Conservation (phyloP, 129 eudicot species). For the Oenanthe sinensis region DNA sequence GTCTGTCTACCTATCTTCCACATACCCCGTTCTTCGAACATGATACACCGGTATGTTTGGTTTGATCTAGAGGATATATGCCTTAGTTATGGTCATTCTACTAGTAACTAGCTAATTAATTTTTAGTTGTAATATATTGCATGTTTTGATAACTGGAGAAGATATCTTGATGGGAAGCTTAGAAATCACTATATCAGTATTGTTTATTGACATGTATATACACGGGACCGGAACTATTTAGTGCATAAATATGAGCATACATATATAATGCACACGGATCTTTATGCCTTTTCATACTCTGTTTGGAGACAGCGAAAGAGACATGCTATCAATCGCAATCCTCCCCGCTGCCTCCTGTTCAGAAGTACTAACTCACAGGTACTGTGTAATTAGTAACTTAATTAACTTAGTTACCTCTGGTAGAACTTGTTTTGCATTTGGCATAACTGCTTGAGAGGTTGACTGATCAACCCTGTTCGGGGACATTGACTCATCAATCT, state of each 20-base stretch:
- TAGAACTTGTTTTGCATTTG: slow-evolving; percentile 14
- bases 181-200: not conserved
- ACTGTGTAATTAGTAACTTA: not conserved
- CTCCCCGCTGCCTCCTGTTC: not conserved
- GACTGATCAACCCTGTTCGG: slow-evolving; percentile 11
- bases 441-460: slow-evolving; percentile 28
- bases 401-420: slow-evolving; percentile 18
- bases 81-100: not conserved
- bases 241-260: slow-evolving; percentile 2
- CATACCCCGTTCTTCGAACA: not conserved
- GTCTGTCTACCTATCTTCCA: not conserved
- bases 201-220: not conserved
- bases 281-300: not conserved
- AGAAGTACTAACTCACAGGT: not conserved
- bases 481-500: slow-evolving; percentile 17
- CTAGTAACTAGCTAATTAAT: not conserved
- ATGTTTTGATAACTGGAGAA: not conserved
- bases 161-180: not conserved
- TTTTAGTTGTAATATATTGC: not conserved
- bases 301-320: not conserved
- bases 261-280: slow-evolving; percentile 2
- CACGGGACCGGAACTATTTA: not conserved
- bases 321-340: not conserved
- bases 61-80: not conserved
- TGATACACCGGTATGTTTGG: not conserved